Conservation (phyloP, 805 yeast species). For the Starmera dryadoides region DNA sequence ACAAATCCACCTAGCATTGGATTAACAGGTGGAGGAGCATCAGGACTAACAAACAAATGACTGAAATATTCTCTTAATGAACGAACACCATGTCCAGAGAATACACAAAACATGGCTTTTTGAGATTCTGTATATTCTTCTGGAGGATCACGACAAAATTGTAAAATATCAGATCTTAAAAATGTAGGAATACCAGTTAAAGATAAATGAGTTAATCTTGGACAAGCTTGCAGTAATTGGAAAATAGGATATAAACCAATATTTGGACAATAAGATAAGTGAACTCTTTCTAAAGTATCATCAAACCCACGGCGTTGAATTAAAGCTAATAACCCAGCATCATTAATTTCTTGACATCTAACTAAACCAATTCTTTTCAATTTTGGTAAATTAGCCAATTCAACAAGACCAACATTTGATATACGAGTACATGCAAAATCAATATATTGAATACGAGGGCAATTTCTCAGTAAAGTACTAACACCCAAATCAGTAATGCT, state of each 20-base stretch:
- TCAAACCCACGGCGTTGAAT: slow-evolving; percentile 64
- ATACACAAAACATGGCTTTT: slow-evolving; percentile 82
- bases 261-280: slow-evolving; percentile 82
- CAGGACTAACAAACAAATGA: slow-evolving; percentile 13
- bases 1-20: too few relatives aligned
- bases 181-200: slow-evolving; percentile 91
- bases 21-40: too few relatives aligned
- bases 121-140: slow-evolving; percentile 86
- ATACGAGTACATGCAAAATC: slow-evolving; percentile 90
- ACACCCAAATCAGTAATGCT: slow-evolving; percentile 89
- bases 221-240: slow-evolving; percentile 70
- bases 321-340: slow-evolving; percentile 66
- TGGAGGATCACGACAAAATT: slow-evolving; percentile 88
- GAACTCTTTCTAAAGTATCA: slow-evolving; percentile 87
- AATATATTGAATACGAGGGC: slow-evolving; percentile 83
- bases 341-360: slow-evolving; percentile 83
- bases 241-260: slow-evolving; percentile 74
- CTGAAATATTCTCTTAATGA: slow-evolving; percentile 66
- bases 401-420: slow-evolving; percentile 75
- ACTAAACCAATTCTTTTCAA: slow-evolving; percentile 89
- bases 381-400: slow-evolving; percentile 68
- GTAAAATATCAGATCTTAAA: slow-evolving; percentile 75
- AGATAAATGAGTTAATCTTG: slow-evolving; percentile 81
- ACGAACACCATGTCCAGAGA: slow-evolving; percentile 83
- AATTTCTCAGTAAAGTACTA: slow-evolving; percentile 59